These are phyloP conservation scores for Ceratobasidium sp. DNA, from an alignment of 1,284 basidiomycete genomes.

Conservation along the genomic window DNA sequence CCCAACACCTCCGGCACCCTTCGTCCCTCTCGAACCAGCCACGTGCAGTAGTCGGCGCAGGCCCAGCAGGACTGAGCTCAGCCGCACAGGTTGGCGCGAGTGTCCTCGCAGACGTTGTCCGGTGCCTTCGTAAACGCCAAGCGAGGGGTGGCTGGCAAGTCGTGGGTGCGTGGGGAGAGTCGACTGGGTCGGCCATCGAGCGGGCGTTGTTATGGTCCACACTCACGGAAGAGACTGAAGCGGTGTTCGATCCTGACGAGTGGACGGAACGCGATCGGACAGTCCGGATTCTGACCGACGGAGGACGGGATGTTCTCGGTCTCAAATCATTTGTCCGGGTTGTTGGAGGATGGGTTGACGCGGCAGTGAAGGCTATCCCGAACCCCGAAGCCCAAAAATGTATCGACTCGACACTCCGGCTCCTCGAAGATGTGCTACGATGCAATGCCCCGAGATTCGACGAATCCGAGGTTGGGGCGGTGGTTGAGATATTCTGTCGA, in stretches of 20 bases:
- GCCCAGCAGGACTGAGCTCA: not conserved
- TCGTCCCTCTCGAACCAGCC: not conserved
- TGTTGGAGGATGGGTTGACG: not conserved
- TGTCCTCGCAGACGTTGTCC: conserved; percentile 2
- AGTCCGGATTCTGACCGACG: conserved; percentile 8
- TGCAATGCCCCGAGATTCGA: conserved; percentile 27
- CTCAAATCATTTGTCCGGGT: conserved; percentile 7
- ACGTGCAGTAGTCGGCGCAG: conserved; percentile 1
- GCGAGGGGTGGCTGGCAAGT: conserved; percentile 14
- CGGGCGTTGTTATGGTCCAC: conserved; percentile 8
- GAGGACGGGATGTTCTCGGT: conserved; percentile 2
- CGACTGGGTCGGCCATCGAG: not conserved
- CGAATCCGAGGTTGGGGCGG: conserved; percentile 4
- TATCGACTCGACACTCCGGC: conserved; percentile 12
- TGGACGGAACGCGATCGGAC: conserved; percentile 26
- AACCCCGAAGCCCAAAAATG: conserved; percentile 21
- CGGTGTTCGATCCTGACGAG: conserved; percentile 17
- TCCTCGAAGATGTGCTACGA: conserved; percentile 17
- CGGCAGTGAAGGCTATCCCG: not conserved
- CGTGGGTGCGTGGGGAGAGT: conserved; percentile 9
- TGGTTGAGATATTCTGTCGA: conserved; percentile 14
- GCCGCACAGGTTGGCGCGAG: conserved; percentile 4
- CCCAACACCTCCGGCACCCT: conserved; percentile 11
- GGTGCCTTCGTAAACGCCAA: not conserved
- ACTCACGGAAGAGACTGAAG: not conserved